Evolutionary conservation across 805 yeast species (phyloP), one percentile per base, ranked within the genome.

Genomic region (Cyberlindnera suaveolens): DNA sequence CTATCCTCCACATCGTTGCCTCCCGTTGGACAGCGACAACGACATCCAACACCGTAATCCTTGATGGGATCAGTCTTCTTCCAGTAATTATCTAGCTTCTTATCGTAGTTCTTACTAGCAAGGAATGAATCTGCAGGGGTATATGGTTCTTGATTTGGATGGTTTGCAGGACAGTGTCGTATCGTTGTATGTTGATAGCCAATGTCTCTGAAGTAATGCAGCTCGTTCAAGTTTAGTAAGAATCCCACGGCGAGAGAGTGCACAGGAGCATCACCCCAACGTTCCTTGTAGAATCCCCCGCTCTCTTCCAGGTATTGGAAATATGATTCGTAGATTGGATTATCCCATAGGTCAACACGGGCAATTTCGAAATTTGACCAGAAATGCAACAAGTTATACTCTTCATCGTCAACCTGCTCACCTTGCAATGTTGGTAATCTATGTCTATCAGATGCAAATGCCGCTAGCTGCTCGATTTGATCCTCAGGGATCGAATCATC

Each of bases 241-340:
- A 93, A 71, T 0, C 88, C 91, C 5, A 85, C 77, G 0, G 95
- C 98, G 18, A 93, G 63, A 0, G 96, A 82, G 61, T 89, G 97
- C 5, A 91, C 80, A 0, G 97, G 96, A 0, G 97, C 96, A 70
- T 91, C 98, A 2, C 98, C 98, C 98, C 98, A 91, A 56, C 99
- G 68, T 61, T 93, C 96, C 42, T 75, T 73, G 72, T 80, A 89
- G 58, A 91, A 90, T 0, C 98, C 97, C 10, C 90, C 87, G 4
- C 79, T 66, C 7, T 62, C 39, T 43, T 93, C 97, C 39, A 91
- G 63, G 52, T 69, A 75, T 33, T 79, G 65, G 61, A 86, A 87
- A 60, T 81, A 90, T 20, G 70, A 69, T 39, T 77, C 71, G 63
- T 91, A 93, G 17, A 71, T 60, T 5, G 75, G 72, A 18, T 85